Base-by-base conservation (phyloP, 257 asterid species). In the Coffea eugenioides region DNA sequence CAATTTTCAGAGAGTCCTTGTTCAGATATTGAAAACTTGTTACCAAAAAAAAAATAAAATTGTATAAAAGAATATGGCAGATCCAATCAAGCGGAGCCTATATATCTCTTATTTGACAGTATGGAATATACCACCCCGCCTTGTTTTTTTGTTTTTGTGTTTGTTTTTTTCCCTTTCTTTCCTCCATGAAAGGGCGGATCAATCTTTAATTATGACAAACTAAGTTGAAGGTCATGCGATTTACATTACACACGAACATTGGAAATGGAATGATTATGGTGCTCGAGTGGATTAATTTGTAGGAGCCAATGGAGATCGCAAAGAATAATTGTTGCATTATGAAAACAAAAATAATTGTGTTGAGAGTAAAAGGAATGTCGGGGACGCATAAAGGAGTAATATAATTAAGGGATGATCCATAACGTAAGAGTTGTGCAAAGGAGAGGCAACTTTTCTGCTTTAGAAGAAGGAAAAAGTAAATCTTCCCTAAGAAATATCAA, bases 401-500 rank as follows among this genome's bases (percentile, higher is more conserved):
- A 73, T 56, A 69, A 79, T 78, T 79, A 81, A 81, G 85, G 73
- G 80, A 52, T 81, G 88, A 87, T 78, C 82, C 87, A 81, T 80
- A 80, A 77, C 84, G 83, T 85, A 83, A 76, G 82, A 71, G 83
- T 66, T 74, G 83, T 86, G 87, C 84, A 85, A 82, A 76, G 90
- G 80, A 73, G 82, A 79, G 68, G 77, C 72, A 82, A 80, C 80
- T 86, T 84, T 88, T 77, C 27, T 78, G 79, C 80, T 80, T 82
- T 80, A 81, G 83, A 75, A 84, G 78, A 43, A 39, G 48, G 46
- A 51, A 76, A 82, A 80, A 74, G 76, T 73, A 86, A 86, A 84
- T 82, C 86, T 69, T 82, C 87, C 81, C 85, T 79, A 64, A 88
- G 87, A 85, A 83, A 80, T 79, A 84, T 79, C 87, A 83, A 84